These are phyloP conservation scores for Paraurostyla sp. DNA, from an alignment of 73 alveolate genomes.

Conservation along the genomic window DNA sequence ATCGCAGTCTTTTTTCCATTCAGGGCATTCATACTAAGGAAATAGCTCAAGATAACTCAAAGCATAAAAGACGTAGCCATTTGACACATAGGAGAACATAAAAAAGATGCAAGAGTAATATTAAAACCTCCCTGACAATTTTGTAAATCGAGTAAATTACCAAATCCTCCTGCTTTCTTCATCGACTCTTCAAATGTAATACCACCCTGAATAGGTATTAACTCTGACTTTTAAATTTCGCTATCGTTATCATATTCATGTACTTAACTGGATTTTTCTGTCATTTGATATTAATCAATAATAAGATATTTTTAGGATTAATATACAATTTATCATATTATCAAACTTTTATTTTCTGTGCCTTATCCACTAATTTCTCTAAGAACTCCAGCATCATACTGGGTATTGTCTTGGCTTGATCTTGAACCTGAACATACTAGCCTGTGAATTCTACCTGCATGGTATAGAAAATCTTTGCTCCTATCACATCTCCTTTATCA, in stretches of 20 bases:
- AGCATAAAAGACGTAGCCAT: slow-evolving; percentile 3
- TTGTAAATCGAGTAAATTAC: neutral
- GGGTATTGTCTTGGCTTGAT: slow-evolving; percentile 3
- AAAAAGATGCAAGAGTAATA: neutral
- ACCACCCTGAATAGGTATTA: too few relatives aligned
- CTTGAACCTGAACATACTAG: neutral
- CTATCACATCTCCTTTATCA: slow-evolving; percentile 25
- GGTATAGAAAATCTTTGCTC: slow-evolving; percentile 13
- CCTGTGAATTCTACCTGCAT: slow-evolving; percentile 53
- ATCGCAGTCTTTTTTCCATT: neutral
- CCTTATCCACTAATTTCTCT: slow-evolving; percentile 52
- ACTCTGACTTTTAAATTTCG: too few relatives aligned
- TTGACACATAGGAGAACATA: neutral
- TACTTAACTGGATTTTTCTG: too few relatives aligned
- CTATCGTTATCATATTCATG: too few relatives aligned
- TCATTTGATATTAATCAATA: neutral
- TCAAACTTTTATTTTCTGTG: slow-evolving; percentile 32
- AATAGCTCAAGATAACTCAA: neutral
- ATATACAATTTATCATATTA: neutral
- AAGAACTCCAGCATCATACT: slow-evolving; percentile 29
- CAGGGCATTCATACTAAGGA: slow-evolving; percentile 21
- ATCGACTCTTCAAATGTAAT: neutral
- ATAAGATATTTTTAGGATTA: neutral
- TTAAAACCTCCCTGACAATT: neutral
- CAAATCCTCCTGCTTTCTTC: neutral